Evolutionary conservation across 169 alveolate species (phyloP), one percentile per base, ranked within the genome.

Genomic region (Eimeria maxima): DNA sequence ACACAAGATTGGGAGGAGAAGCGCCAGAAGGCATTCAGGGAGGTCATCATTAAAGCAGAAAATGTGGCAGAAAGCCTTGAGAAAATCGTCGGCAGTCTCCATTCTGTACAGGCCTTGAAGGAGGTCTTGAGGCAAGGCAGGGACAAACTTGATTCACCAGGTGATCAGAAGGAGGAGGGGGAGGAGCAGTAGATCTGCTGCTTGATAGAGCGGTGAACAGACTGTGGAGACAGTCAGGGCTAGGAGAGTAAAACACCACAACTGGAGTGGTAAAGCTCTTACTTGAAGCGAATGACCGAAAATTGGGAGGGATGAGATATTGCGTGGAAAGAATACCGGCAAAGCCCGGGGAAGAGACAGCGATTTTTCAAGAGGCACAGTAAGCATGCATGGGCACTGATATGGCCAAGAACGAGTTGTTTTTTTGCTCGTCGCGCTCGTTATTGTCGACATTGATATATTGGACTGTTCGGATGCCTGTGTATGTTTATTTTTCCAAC

Each of bases 291-390:
- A 24, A 69, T 1, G 50, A 24, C n/a, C 11, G 45, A 33, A 33
- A 6, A 33, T 3, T 18, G 22, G 80, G 7, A 24, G 22, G 22
- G 50, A 69, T 6, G 80, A 69, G 50, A 69, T n/a, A 13, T 11
- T 11, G 5, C 24, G 33, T 20, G 7, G 80, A 69, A 29, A 6
- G 50, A 14, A 69, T 47, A 47, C 80, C 80, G 80, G 80, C 80
- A 69, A 69, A 69, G 80, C 80, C 80, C 80, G 80, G 80, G 80
- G n/a, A 24, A 2, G 50, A 24, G 50, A 33, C 24, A 69, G 80
- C n/a, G 80, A 29, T 4, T 33, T 11, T 29, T 33, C 47, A 33
- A 47, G 22, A 69, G 50, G 50, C 80, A 29, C 13, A 69, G 11
- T 29, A 20, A 27, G 11, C 4, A 69, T 47, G 3, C 50, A 29